phyloP scores from a whole-genome alignment of 2,329 filamentous ascomycete species.

The Botryotinia globosa region DNA sequence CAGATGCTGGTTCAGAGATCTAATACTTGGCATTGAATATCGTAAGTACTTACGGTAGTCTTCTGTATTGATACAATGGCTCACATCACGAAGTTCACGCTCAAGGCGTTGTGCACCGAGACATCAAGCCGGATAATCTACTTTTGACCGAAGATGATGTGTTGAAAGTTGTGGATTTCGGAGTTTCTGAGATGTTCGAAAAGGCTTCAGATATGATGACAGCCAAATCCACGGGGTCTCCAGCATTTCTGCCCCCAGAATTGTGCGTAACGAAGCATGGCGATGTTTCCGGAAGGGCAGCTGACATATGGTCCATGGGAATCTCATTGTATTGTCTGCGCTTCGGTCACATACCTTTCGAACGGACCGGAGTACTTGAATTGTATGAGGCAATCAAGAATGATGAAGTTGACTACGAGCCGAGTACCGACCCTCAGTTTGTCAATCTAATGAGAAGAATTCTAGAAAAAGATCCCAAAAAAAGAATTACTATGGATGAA shows the following conservation, averaged over 20 bases:
- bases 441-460: constrained; percentile 70
- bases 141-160: constrained; percentile 86
- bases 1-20: constrained; percentile 88
- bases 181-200: constrained; percentile 98
- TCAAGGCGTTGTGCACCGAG: constrained; percentile 90
- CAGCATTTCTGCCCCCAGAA: constrained; percentile 91
- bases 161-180: constrained; percentile 97
- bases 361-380: constrained; percentile 73
- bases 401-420: constrained; percentile 61
- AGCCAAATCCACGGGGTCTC: constrained; percentile 88
- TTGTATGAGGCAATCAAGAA: constrained; percentile 85
- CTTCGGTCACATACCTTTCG: constrained; percentile 86
- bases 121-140: constrained; percentile 97
- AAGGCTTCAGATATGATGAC: constrained; percentile 85
- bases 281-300: constrained; percentile 81
- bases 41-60: constrained; percentile 50
- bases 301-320: constrained; percentile 98
- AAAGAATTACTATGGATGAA: constrained; percentile 78
- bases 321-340: constrained; percentile 89
- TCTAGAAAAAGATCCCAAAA: constrained; percentile 80
- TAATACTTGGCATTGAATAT: constrained; percentile 94
- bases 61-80: constrained; percentile 8
- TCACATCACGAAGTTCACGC: constrained; percentile 66
- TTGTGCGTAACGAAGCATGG: constrained; percentile 84
- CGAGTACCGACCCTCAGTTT: constrained; percentile 65